Evolutionary conservation across 306 rosid genomes (phyloP).

Genomic region (Quercus agrifolia): DNA sequence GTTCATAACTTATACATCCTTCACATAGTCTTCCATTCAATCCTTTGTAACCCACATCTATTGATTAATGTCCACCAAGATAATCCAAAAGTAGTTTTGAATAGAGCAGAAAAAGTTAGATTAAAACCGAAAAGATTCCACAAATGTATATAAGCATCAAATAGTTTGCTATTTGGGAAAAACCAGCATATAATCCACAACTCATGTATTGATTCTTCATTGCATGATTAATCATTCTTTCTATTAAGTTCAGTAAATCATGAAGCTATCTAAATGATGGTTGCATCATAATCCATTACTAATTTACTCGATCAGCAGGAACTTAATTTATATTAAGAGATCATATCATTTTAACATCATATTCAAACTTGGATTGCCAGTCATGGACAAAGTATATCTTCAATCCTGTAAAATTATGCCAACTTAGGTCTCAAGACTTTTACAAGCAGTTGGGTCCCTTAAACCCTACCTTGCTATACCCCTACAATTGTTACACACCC

Average conservation of each 20-base stretch:
- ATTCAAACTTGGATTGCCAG: background rate
- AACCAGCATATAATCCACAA: background rate
- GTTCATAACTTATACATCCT: no score
- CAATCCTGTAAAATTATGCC: background rate
- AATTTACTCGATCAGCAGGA: no score
- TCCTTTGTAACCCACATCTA: no score
- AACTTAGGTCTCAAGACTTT: background rate
- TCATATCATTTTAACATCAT: background rate
- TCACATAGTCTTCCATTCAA: no score
- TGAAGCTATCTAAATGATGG: background rate
- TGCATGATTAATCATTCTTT: background rate
- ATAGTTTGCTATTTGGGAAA: background rate
- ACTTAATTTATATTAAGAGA: background rate
- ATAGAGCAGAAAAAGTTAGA: no score
- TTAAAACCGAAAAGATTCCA: background rate
- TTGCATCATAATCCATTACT: background rate
- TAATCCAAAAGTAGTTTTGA: no score
- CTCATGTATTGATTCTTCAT: background rate
- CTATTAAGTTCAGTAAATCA: no score
- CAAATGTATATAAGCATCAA: background rate
- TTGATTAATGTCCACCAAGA: no score
- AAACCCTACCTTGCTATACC: no score
- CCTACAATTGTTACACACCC: no score
- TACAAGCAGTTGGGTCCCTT: no score
- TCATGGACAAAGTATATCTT: background rate